Evolutionary conservation across 495 filamentous ascomycete species (phyloP), one percentile per base, ranked within the genome.

Genomic region (Talaromyces stipitatus): DNA sequence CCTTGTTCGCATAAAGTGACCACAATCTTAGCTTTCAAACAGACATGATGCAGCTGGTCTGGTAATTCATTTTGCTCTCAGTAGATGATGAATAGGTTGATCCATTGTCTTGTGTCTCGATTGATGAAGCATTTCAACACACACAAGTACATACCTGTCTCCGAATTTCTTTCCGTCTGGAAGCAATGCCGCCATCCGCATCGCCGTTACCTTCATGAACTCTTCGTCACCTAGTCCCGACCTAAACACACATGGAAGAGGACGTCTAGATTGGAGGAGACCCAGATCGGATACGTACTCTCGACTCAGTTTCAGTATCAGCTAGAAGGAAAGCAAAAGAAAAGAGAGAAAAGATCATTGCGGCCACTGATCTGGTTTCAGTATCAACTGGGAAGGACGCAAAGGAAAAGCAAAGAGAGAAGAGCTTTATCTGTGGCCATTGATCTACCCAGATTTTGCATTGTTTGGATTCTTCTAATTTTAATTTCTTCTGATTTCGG

Each of bases 171-270:
- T 30, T 4, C 24, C 45, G 24, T 48, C 6, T 48, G 45, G 45
- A 51, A 51, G 48, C 48, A 51, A 51, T 51, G 48, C 48, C 27
- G 48, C 48, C 48, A 51, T 16, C 48, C 27, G 48, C 24, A 30
- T 30, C 27, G 4, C 18, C 22, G 11, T 51, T 18, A 30, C 27
- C 6, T n/a, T 51, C 23, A 18, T 30, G 48, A 51, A 51, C 48
- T 29, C n/a, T 16, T 16, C 30, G 48, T 30, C 48, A 18, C 6
- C 48, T 26, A 30, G 3, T 4, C 27, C 27, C 45, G 45, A 24
- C 22, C 1, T 48, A n/a, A 5, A 16, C 48, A 18, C 27, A 30
- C 27, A 11, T 47, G 22, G 12, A 26, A 47, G 22, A 47, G 43
- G 22, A 47, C 43, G 12, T 26, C 43, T 41, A 47, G n/a, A 29